Conservation (phyloP, 2,329 filamentous ascomycete species). For the Penicillium capsulatum region DNA sequence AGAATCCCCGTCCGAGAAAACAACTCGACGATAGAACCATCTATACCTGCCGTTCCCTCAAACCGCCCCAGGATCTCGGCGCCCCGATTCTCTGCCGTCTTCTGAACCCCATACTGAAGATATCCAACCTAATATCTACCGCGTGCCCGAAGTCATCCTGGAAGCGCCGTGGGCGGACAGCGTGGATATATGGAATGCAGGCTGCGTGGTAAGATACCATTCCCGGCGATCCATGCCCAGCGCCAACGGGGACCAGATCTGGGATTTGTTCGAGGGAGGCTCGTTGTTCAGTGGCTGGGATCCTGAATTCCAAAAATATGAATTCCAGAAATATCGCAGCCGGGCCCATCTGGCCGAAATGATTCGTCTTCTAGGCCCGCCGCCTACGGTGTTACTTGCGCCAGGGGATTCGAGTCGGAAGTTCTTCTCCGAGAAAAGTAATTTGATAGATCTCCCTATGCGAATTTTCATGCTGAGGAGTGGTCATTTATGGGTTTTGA, state of each 20-base stretch:
- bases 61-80: constrained; percentile 30
- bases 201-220: constrained; percentile 45
- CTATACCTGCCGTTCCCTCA: constrained; percentile 43
- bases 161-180: constrained; percentile 44
- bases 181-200: constrained; percentile 53
- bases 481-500: constrained; percentile 6
- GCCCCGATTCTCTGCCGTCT: constrained; percentile 49
- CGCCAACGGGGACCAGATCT: no score
- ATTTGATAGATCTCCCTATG: background rate
- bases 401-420: constrained; percentile 30
- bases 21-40: constrained; percentile 37
- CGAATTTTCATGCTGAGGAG: background rate
- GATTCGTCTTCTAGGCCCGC: constrained; percentile 44
- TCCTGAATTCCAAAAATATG: constrained; percentile 33
- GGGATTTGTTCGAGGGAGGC: constrained; percentile 48
- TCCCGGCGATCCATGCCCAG: background rate
- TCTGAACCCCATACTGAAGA: constrained; percentile 29
- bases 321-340: constrained; percentile 40
- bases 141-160: constrained; percentile 47
- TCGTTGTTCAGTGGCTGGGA: constrained; percentile 45
- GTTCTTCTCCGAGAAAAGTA: constrained; percentile 42
- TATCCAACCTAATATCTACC: constrained; percentile 34
- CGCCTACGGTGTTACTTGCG: constrained; percentile 36
- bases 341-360: constrained; percentile 50
- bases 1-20: constrained; percentile 44